Percentiles rank a stretch among this genome's conserved stretches.
Evolutionary conservation across 139 green algal species (phyloP).

Genomic region (Chlorella sp.): DNA sequence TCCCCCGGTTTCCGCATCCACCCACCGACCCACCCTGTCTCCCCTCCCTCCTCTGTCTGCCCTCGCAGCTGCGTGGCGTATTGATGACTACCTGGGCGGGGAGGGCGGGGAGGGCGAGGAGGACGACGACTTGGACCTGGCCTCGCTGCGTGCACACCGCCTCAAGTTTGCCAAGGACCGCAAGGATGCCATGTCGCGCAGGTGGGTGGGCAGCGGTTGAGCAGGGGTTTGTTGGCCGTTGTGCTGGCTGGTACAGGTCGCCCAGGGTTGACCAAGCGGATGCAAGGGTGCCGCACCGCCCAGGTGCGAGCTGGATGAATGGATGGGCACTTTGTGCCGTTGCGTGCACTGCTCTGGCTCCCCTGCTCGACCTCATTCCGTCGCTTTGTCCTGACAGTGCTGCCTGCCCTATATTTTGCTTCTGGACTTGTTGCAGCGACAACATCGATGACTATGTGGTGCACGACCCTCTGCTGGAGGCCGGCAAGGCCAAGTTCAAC

Average conservation of each 20-base stretch:
- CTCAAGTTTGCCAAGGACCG: slow-evolving; percentile 58
- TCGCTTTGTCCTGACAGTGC: neutral
- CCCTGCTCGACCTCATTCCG: neutral
- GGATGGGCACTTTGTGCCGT: too few species aligned
- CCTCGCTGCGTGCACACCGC: slow-evolving; percentile 54
- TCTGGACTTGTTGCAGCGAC: neutral
- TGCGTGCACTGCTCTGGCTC: neutral
- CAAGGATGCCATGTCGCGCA: slow-evolving; percentile 65
- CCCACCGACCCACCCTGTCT: neutral
- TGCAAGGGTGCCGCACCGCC: too few species aligned
- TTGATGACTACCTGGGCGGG: slow-evolving; percentile 47
- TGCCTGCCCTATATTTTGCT: neutral
- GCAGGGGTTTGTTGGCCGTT: neutral
- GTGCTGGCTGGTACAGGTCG: too few species aligned
- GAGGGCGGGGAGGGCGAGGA: slow-evolving; percentile 33
- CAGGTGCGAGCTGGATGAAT: too few species aligned
- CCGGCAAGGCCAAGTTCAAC: slow-evolving; percentile 83
- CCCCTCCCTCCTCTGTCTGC: neutral
- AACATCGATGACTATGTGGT: slow-evolving; percentile 86
- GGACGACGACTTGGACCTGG: slow-evolving; percentile 56
- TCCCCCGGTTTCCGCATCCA: too few species aligned
- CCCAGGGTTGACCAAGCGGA: too few species aligned
- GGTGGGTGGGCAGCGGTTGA: neutral
- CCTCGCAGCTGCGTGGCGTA: slow-evolving; percentile 69
- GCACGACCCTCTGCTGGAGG: slow-evolving; percentile 79